phyloP scores from a whole-genome alignment of 257 asterid genomes.

The Prunella vulgaris region DNA sequence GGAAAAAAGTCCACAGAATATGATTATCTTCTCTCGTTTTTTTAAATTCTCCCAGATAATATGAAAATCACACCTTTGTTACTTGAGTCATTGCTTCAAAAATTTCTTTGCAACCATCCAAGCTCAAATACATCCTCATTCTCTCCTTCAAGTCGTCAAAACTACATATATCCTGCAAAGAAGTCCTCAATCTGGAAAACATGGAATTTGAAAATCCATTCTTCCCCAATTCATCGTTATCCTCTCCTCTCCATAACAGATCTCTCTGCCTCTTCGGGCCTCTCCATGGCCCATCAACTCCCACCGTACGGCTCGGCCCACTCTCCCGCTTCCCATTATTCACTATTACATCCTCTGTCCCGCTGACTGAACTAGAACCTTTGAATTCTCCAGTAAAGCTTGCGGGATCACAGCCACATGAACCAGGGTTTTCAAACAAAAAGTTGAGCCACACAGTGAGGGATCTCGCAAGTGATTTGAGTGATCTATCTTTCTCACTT shows the following conservation, averaged over 20 bases:
- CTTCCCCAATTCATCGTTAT: constrained; percentile 27
- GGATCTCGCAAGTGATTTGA: constrained; percentile 68
- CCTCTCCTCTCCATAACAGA: constrained; percentile 41
- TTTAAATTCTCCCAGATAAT: not conserved
- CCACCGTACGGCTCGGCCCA: constrained; percentile 44
- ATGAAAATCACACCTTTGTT: constrained; percentile 57
- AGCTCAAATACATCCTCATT: constrained; percentile 72
- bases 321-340: constrained; percentile 73
- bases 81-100: constrained; percentile 72
- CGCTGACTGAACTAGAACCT: constrained; percentile 28
- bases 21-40: not conserved
- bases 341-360: constrained; percentile 17
- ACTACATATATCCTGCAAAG: constrained; percentile 81
- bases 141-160: constrained; percentile 87
- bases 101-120: constrained; percentile 61
- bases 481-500: constrained; percentile 56
- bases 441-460: constrained; percentile 92
- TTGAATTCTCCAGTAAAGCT: constrained; percentile 51
- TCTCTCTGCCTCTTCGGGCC: constrained; percentile 86
- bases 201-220: constrained; percentile 28
- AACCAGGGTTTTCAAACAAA: constrained; percentile 66
- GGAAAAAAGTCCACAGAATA: not conserved
- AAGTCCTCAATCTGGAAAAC: constrained; percentile 50
- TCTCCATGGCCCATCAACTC: constrained; percentile 76
- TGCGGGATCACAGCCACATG: constrained; percentile 75